Evolutionary conservation across 352 stramenopile species (phyloP).

Genomic region (Phytopythium ostracodes): DNA sequence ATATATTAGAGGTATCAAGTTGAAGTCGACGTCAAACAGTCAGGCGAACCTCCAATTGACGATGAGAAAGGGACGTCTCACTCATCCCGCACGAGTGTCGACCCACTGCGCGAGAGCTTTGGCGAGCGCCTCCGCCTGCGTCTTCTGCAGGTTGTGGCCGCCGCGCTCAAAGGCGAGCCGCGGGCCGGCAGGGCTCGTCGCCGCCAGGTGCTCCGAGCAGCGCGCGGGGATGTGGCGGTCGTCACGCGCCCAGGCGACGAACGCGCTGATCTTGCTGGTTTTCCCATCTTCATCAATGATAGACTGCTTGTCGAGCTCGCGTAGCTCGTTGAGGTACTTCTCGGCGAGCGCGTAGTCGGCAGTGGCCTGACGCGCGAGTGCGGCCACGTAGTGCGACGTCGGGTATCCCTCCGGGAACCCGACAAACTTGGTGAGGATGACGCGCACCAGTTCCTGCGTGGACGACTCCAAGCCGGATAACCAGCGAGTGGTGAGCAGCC

Average conservation of each 20-base stretch:
- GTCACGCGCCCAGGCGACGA: constrained; percentile 53
- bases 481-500: constrained; percentile 2
- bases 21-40: neutral
- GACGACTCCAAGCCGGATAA: neutral
- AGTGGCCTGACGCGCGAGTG: neutral
- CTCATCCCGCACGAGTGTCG: neutral
- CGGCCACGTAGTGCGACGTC: constrained; percentile 1
- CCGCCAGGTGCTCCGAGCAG: constrained; percentile 39
- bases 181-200: constrained; percentile 21
- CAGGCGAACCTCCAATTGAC: neutral
- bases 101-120: constrained; percentile 41
- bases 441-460: neutral
- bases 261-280: neutral
- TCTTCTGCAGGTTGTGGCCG: constrained; percentile 81
- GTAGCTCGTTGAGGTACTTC: neutral
- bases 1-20: neutral
- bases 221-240: constrained; percentile 58
- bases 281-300: neutral
- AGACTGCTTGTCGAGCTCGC: neutral
- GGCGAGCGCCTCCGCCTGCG: constrained; percentile 35
- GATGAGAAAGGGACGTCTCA: no score
- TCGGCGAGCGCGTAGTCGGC: constrained; percentile 2
- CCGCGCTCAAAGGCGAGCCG: constrained; percentile 42
- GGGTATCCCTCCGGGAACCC: neutral
- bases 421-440: neutral